These are phyloP conservation scores for Tarenaya hassleriana DNA, from an alignment of 345 rosid species.

Conservation along the genomic window DNA sequence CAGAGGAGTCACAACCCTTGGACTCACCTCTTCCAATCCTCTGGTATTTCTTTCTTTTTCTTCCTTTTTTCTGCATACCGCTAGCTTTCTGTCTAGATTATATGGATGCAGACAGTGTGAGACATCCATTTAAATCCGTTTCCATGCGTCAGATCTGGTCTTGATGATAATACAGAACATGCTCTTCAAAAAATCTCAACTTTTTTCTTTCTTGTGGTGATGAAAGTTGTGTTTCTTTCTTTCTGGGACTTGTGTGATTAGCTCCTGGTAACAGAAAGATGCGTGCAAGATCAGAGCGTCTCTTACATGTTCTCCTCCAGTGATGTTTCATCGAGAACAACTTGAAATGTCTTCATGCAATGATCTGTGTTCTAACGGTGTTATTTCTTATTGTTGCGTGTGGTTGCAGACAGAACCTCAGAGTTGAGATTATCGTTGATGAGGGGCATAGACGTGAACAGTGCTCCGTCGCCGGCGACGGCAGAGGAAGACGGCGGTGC, in stretches of 20 bases:
- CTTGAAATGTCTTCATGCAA: neutral
- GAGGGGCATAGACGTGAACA: constrained; percentile 60
- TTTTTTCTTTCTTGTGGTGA: no score
- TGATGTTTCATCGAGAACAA: neutral
- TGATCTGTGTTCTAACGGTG: neutral
- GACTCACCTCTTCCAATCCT: constrained; percentile 48
- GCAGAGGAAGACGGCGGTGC: constrained; percentile 57
- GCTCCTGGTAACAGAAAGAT: no score
- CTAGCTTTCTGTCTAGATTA: neutral
- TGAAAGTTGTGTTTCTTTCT: no score
- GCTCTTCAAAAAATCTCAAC: no score
- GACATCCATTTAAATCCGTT: neutral
- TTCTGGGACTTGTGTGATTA: no score
- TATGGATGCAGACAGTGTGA: no score
- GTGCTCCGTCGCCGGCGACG: constrained; percentile 34
- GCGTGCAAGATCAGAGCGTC: neutral
- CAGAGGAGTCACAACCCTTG: constrained; percentile 32
- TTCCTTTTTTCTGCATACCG: neutral
- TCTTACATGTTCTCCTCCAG: neutral
- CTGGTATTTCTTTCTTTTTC: constrained; percentile 31
- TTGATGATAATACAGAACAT: neutral
- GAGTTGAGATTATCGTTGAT: constrained; percentile 45
- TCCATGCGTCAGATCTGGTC: constrained; percentile 1
- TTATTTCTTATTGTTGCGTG: neutral
- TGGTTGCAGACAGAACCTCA: constrained; percentile 35